These are phyloP conservation scores for Paspalum vaginatum DNA, from an alignment of 176 grass and related monocot species.

Conservation along the genomic window DNA sequence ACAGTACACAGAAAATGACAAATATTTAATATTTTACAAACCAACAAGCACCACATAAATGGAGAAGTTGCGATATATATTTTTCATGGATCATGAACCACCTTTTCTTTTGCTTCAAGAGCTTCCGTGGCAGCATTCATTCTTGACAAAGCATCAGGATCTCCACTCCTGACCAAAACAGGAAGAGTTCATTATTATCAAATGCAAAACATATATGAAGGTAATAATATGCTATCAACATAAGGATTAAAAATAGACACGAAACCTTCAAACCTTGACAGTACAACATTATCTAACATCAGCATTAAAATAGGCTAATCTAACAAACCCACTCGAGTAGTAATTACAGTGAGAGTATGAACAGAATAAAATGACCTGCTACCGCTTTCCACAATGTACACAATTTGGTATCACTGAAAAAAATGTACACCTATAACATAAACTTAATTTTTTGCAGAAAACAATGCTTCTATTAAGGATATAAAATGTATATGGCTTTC, in stretches of 20 bases:
- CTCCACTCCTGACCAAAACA: conserved; percentile 48
- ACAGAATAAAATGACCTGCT: background rate
- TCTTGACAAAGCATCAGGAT: conserved; percentile 63
- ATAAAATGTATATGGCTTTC: background rate
- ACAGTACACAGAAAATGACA: background rate
- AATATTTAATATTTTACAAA: background rate
- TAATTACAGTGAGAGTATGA: background rate
- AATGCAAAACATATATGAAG: conserved; percentile 1
- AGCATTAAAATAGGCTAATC: background rate
- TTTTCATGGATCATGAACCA: conserved; percentile 31
- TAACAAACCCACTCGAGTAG: background rate
- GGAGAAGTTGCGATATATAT: background rate
- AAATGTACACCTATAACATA: background rate
- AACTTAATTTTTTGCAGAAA: background rate
- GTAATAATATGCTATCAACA: conserved; percentile 22
- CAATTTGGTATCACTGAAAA: background rate
- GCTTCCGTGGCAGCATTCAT: conserved; percentile 73
- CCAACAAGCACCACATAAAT: conserved; percentile 20
- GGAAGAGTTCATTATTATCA: conserved; percentile 3
- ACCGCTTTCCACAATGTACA: background rate
- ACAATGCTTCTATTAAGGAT: conserved; percentile 21
- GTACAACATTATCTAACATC: conserved; percentile 4
- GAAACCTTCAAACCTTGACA: background rate
- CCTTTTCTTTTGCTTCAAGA: conserved; percentile 91
- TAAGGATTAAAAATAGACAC: background rate